These are phyloP conservation scores for Cyclocybe aegerita DNA, from an alignment of 768 basidiomycete genomes.

Conservation along the genomic window DNA sequence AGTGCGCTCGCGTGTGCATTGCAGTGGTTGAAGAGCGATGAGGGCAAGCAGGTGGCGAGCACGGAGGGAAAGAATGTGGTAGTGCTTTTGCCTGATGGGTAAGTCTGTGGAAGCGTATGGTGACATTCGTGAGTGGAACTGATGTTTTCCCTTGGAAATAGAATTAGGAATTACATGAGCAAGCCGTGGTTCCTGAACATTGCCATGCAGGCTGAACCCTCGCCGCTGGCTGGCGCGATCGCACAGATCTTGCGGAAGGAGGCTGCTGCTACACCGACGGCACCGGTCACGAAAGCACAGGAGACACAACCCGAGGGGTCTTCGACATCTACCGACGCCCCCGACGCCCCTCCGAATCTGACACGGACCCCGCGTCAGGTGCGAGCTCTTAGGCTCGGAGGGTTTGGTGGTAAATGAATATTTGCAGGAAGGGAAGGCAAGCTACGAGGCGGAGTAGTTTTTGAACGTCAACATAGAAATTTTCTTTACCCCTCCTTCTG, in stretches of 20 bases:
- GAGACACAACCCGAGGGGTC: background rate
- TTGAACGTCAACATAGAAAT: no score
- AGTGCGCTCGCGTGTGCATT: conserved; percentile 79
- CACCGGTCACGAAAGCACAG: background rate
- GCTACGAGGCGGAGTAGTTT: no score
- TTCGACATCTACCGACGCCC: background rate
- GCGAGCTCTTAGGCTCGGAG: no score
- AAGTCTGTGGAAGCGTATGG: conserved; percentile 25
- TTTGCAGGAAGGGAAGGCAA: no score
- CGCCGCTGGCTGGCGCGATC: conserved; percentile 52
- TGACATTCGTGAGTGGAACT: conserved; percentile 1
- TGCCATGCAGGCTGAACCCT: conserved; percentile 53
- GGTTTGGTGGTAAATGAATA: no score
- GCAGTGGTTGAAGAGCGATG: conserved; percentile 70
- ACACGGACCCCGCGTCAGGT: no score
- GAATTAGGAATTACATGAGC: conserved; percentile 93
- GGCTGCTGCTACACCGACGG: background rate
- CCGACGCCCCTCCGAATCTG: no score
- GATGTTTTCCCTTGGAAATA: conserved; percentile 23
- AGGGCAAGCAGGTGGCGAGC: conserved; percentile 61
- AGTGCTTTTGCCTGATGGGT: conserved; percentile 89
- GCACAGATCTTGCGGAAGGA: conserved; percentile 22
- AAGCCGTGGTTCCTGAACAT: conserved; percentile 88
- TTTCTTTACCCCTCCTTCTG: no score
- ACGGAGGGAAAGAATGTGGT: conserved; percentile 85